Evolutionary conservation across 495 filamentous ascomycete genomes (phyloP).

Genomic region (Pyronema omphalodes): DNA sequence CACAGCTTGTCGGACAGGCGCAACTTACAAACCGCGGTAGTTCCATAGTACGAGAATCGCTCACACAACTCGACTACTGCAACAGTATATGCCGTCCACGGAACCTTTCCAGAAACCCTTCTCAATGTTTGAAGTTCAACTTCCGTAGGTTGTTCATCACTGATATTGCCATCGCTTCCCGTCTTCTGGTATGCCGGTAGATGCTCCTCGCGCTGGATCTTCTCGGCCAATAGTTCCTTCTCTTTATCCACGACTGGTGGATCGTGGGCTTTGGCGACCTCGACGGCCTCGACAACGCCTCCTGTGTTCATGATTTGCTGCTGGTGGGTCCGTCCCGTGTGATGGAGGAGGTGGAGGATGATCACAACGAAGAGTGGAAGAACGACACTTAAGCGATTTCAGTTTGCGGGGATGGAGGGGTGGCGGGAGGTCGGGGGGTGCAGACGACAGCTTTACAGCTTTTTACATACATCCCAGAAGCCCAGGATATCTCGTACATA

Average conservation of each 20-base stretch:
- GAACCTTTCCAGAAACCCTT: slow-evolving; percentile 46
- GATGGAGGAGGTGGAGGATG: too few relatives aligned
- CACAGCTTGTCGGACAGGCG: not conserved
- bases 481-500: not conserved
- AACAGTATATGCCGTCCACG: slow-evolving; percentile 46
- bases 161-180: not conserved
- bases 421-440: too few relatives aligned
- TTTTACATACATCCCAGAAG: not conserved
- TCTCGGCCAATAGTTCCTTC: not conserved
- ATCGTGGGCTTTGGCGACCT: slow-evolving; percentile 1
- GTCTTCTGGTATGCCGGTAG: not conserved
- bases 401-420: too few relatives aligned
- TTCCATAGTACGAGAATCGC: slow-evolving; percentile 65
- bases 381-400: too few relatives aligned
- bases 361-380: too few relatives aligned
- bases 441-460: too few relatives aligned
- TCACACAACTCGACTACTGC: slow-evolving; percentile 62
- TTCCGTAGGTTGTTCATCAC: slow-evolving; percentile 32
- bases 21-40: slow-evolving; percentile 46
- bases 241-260: not conserved
- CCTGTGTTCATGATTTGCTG: slow-evolving; percentile 2
- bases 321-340: too few relatives aligned
- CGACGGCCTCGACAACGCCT: not conserved
- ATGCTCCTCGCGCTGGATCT: not conserved
- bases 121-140: slow-evolving; percentile 43